Base-by-base conservation (phyloP, 176 grass and related monocot species). In the Pontederia crassipes region DNA sequence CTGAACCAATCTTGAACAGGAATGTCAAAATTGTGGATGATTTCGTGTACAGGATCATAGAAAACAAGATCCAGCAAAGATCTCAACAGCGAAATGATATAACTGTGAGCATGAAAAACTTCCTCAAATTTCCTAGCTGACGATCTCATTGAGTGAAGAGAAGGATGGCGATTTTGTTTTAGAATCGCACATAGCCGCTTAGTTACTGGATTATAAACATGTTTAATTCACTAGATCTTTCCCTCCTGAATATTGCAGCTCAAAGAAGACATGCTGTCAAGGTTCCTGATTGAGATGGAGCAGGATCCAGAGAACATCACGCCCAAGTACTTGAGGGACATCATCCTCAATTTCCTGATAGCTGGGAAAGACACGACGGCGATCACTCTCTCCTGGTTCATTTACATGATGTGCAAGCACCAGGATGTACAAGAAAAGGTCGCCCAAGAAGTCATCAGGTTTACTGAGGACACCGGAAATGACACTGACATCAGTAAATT, bases 281-380 rank as follows among this genome's bases (percentile, higher is more conserved):
- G 81, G 65, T 95, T 95, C 67, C 58, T 95, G 52, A 35, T 65
- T 58, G 78, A 77, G 75, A 88, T 68, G 17, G 57, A 83, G 12
- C 65, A 79, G 45, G 72, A 84, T 10, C 71, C 85, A 14, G 53
- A 69, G 55, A 81, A 50, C 0, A 75, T 89, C 54, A 62, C 69
- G 62, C 66, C 80, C 12, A 49, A 59, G 46, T 89, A 95, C 79
- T 66, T 95, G 32, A 82, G 89, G 69, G 84, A 95, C 54, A 88
- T 95, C 49, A 78, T 82, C 48, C 73, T 95, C 17, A 95, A 74
- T 61, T 85, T 95, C 65, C 48, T 88, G 18, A 80, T 88, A 1
- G 89, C 89, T 4, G 84, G 89, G 17, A 88, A 73, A 77, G 89
- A 95, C 72, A 88, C 81, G 13, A 88, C 85, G 0, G 89, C 70